phyloP scores from a whole-genome alignment of 768 basidiomycete species.

The Lyophyllum atratum region DNA sequence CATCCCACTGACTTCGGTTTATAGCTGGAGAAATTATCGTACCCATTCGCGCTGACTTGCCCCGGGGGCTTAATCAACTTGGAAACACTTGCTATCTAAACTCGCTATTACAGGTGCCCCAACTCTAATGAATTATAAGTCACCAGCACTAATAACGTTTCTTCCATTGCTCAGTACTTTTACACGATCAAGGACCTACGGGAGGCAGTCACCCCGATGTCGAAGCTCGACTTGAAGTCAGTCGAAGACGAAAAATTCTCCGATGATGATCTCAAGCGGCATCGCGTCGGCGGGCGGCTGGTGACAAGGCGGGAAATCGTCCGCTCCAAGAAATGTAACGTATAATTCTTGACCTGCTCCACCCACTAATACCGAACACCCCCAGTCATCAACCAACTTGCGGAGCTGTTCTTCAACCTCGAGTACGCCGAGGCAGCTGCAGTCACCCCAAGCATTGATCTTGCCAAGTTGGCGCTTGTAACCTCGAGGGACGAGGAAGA shows the following conservation, averaged over 20 bases:
- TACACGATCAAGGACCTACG: slow-evolving; percentile 94
- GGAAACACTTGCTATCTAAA: slow-evolving; percentile 90
- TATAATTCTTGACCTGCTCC: background rate
- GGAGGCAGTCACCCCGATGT: slow-evolving; percentile 66
- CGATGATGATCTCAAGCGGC: slow-evolving; percentile 79
- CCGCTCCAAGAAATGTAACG: slow-evolving; percentile 82
- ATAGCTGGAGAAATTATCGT: slow-evolving; percentile 66
- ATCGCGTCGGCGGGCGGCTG: slow-evolving; percentile 85
- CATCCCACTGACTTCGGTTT: slow-evolving; percentile 2
- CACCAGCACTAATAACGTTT: background rate
- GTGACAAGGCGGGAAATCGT: slow-evolving; percentile 81
- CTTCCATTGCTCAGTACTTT: slow-evolving; percentile 67
- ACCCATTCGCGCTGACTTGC: slow-evolving; percentile 63
- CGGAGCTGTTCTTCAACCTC: slow-evolving; percentile 75
- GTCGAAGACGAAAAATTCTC: slow-evolving; percentile 71
- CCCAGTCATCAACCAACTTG: slow-evolving; percentile 79
- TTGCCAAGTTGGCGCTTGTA: slow-evolving; percentile 89
- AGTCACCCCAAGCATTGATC: slow-evolving; percentile 81
- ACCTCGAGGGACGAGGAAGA: slow-evolving; percentile 91
- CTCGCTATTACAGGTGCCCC: slow-evolving; percentile 66
- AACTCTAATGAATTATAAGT: background rate
- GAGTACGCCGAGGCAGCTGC: slow-evolving; percentile 65
- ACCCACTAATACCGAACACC: slow-evolving; percentile 14
- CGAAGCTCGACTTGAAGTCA: slow-evolving; percentile 52
- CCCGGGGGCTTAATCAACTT: slow-evolving; percentile 85